Conservation (phyloP, 257 asterid genomes). For the Nicotiana obtusifolia region DNA sequence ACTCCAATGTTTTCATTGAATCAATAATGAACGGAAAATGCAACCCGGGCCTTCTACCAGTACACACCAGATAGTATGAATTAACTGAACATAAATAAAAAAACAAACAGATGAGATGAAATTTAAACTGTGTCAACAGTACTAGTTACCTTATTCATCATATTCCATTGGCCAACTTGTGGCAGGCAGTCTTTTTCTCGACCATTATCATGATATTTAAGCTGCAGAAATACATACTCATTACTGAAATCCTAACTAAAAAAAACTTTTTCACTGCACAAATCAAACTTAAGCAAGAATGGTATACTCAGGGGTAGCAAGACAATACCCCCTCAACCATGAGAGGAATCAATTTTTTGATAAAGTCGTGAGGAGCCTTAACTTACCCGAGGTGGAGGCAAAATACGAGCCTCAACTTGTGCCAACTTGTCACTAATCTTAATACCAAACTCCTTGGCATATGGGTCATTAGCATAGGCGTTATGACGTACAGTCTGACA, state of each 20-base stretch:
- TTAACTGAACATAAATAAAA: neutral
- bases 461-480: conserved; percentile 72
- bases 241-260: neutral
- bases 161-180: conserved; percentile 96
- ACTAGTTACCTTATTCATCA: conserved; percentile 85
- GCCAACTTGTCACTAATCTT: conserved; percentile 81
- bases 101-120: neutral
- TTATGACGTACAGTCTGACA: conserved; percentile 79
- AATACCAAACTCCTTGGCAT: conserved; percentile 92
- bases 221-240: conserved; percentile 36
- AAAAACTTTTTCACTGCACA: neutral
- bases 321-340: neutral
- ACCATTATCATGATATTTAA: conserved; percentile 91
- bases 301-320: neutral
- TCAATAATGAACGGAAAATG: neutral
- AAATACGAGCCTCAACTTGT: conserved; percentile 93
- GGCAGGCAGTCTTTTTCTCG: conserved; percentile 91
- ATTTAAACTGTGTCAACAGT: neutral
- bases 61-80: neutral
- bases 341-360: neutral
- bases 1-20: neutral
- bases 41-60: neutral
- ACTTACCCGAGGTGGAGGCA: conserved; percentile 89
- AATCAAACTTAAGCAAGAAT: neutral
- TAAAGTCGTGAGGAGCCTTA: neutral